Base-by-base conservation (phyloP, 2,329 filamentous ascomycete genomes). In the Aureobasidium pullulans region DNA sequence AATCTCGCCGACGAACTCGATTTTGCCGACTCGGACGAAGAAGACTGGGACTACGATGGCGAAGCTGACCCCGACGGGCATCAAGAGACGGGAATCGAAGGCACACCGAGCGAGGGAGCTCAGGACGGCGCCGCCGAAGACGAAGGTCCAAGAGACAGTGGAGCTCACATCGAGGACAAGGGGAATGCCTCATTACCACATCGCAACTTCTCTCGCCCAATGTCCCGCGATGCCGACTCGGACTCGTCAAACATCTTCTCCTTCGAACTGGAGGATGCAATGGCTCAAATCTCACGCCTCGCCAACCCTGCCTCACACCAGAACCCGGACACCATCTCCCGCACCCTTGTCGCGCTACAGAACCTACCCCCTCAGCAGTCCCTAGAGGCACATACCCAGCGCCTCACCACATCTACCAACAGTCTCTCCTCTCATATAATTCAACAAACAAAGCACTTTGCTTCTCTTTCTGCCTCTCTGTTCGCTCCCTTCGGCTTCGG, bases 1-100 rank as follows among this genome's bases (percentile, higher is more conserved):
- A 92, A 90, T 66, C 73, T 94, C 50, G 89, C 89, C 1, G 89
- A 93, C 72, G 89, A 94, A 72, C 76, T 94, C 49, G 89, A 87
- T 1, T 88, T 88, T 67, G 85, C 86, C 4, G 84, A 82, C 44
- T 84, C 84, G 15, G 64, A 65, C n/a, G 62, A 62, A 6, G 64
- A 64, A 4, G 62, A 61, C 11, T 64, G 69, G 43, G 54, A 57
- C 23, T 37, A 48, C n/a, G 42, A 48, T 29, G 61, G 16, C n/a
- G 53, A 61, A 9, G 57, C 40, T 13, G 61, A 59, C 34, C 23
- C 52, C 4, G 50, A 23, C 4, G 2, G 34, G 9, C 13, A 16
- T 8, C 40, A 36, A 39, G 29, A 32, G 9, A 11, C 34, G 32
- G 54, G 34, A 13, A 54, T 15, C 19, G 50, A 44, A 6, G 23